Base-by-base conservation (phyloP, 371 early-diverging fungal genomes). In the Actinomucor elegans region DNA sequence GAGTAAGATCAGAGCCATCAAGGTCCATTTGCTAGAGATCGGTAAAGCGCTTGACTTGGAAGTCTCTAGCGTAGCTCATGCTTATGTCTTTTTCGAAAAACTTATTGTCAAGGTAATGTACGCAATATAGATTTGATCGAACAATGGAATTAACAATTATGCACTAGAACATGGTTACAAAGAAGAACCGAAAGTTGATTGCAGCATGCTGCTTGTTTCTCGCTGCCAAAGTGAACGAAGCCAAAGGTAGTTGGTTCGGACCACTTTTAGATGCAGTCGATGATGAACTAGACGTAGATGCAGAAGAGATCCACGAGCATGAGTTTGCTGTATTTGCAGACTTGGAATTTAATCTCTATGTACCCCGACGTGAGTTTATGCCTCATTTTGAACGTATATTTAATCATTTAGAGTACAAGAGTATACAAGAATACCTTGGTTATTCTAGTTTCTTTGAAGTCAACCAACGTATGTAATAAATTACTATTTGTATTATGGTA, bases 51-150 rank as follows among this genome's bases (percentile, higher is more conserved):
- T 67, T 52, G 88, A 94, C 66, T 66, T 96, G 38, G 98, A 98
- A 70, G 70, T 95, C 14, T 93, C 95, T 2, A 93, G 89, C 46
- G 87, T 95, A 7, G 97, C 97, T 0, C 79, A 83, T 47, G 86
- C 94, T 1, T 92, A 86, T 77, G 96, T 89, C 2, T 97, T 91
- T 64, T 90, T 96, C 72, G 97, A 98, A 66, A 97, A 96, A 62
- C 84, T 98, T 4, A 77, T 94, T 14, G 60, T 92, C 27, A 87
- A 86, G 65, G 79, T 75, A 58, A 67, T 1, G n/a, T n/a, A n/a
- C n/a, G 27, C 11, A 24, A 28, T 9, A 49, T 7, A 31, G 21
- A 28, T 29, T 12, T 31, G n/a, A 43, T 26, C 10, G 48, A 42
- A 35, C 1, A 18, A 41, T 21, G 20, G 12, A 18, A 21, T 32